These are phyloP conservation scores for Diplodia seriata DNA, from an alignment of 2,329 filamentous ascomycete species.

Conservation along the genomic window DNA sequence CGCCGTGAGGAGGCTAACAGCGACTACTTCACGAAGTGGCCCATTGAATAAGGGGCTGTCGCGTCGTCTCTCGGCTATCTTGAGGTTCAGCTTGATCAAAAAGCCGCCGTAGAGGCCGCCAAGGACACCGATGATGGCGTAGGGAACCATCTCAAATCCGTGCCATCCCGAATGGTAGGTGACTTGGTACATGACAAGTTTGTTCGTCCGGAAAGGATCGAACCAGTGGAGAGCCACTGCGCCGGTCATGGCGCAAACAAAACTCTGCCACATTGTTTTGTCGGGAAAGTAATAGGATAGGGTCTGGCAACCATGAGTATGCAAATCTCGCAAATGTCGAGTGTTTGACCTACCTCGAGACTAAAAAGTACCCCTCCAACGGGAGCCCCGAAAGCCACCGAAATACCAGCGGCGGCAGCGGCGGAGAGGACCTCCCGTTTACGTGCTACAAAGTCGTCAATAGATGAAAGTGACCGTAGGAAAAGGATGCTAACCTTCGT, in stretches of 20 bases:
- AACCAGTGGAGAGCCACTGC: conserved; percentile 91
- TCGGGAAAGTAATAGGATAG: conserved; percentile 97
- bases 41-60: conserved; percentile 66
- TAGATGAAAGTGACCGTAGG: not conserved
- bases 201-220: conserved; percentile 93
- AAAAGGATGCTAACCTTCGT: conserved; percentile 69
- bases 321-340: not conserved
- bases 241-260: conserved; percentile 98
- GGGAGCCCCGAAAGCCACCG: conserved; percentile 90
- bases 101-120: conserved; percentile 94
- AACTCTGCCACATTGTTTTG: conserved; percentile 99
- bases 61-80: conserved; percentile 71
- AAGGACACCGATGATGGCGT: conserved; percentile 82
- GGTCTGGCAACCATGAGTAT: conserved; percentile 62
- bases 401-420: conserved; percentile 89
- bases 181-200: conserved; percentile 95
- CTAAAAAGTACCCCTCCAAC: conserved; percentile 96
- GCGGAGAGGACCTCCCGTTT: conserved; percentile 94
- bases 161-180: conserved; percentile 93
- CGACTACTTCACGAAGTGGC: conserved; percentile 79
- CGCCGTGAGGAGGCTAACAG: conserved; percentile 82
- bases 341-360: conserved; percentile 70
- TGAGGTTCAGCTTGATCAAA: conserved; percentile 95
- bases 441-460: conserved; percentile 65
- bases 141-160: conserved; percentile 90